Evolutionary conservation across 169 alveolate genomes (phyloP).

Genomic region (Eimeria necatrix): DNA sequence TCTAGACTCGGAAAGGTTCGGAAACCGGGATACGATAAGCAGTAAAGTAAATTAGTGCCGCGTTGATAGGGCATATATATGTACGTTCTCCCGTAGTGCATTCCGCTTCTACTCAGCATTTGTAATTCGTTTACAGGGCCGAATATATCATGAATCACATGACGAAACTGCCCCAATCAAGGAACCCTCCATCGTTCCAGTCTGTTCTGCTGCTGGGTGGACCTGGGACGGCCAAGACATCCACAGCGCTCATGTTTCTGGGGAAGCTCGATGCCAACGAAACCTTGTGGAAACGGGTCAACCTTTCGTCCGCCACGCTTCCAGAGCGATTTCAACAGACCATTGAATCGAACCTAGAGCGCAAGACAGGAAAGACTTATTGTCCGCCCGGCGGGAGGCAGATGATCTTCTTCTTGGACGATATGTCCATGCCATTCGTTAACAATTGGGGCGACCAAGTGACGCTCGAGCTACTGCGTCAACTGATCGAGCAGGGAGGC

Average conservation of each 20-base stretch:
- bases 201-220: slow-evolving; percentile 95
- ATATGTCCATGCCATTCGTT: slow-evolving; percentile 97
- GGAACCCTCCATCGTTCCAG: slow-evolving; percentile 86
- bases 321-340: slow-evolving; percentile 96
- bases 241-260: slow-evolving; percentile 95
- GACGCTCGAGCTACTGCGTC: slow-evolving; percentile 95
- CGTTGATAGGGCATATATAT: too few species aligned
- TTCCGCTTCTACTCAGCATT: too few species aligned
- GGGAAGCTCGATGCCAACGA: slow-evolving; percentile 76
- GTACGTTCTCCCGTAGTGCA: too few species aligned
- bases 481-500: slow-evolving; percentile 96
- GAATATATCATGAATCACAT: slow-evolving; percentile 92
- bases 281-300: slow-evolving; percentile 94
- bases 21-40: background rate
- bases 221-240: slow-evolving; percentile 98
- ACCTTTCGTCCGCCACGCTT: slow-evolving; percentile 96
- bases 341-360: slow-evolving; percentile 97
- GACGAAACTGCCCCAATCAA: slow-evolving; percentile 87
- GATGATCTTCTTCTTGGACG: slow-evolving; percentile 97
- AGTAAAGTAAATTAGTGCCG: too few species aligned
- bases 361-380: slow-evolving; percentile 95
- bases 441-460: slow-evolving; percentile 98
- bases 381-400: slow-evolving; percentile 95
- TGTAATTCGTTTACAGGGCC: slow-evolving; percentile 88
- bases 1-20: slow-evolving; percentile 90